Evolutionary conservation across 768 basidiomycete genomes (phyloP), one percentile per base, ranked within the genome.

Genomic region (Termitomyces sp.): DNA sequence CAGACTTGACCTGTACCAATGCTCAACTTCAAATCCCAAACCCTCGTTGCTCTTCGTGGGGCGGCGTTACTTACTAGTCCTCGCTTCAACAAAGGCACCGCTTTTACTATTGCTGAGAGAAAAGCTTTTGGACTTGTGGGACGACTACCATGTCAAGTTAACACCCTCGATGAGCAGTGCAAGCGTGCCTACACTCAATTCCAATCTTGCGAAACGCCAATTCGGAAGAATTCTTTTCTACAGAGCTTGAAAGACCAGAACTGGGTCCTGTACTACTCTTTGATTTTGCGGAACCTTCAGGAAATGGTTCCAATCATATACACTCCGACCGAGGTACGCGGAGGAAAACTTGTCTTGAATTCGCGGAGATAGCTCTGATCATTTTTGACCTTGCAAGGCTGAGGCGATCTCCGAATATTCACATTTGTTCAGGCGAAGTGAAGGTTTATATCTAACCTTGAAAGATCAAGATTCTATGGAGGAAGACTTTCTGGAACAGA

Each of bases 361-460:
- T n/a, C 1, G 1, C 3, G 7, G 12, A 21, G 42, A 30, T 14
- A 19, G 14, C 19, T 37, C 17, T 38, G 34, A 30, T 30, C 21
- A 3, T 40, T 28, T 5, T 28, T 12, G 8, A 22, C 44, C 19
- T n/a, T 40, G 5, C 11, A 46, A 91, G 82, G 88, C 86, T 5
- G 86, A 91, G 45, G 91, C 91, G 0, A 93, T 93, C 54, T 73
- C 85, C 10, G 81, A 87, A 54, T 94, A 93, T 66, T 93, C 91
- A 0, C 88, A 90, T 66, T 74, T 93, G 4, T 94, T 90, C 70
- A 75, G 93, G 35, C 72, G 88, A 51, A 83, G 85, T 53, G 88
- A 92, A 62, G 90, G 93, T 0, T 63, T 93, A 26, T 94, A 81
- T 67, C 71, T 94, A 10, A 78, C 83, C 1, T 84, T 83, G 58